A percentile compares a stretch with the other conserved stretches of the same genome.
Conservation (phyloP, 805 yeast species). For the Yamadazyma sp. region DNA sequence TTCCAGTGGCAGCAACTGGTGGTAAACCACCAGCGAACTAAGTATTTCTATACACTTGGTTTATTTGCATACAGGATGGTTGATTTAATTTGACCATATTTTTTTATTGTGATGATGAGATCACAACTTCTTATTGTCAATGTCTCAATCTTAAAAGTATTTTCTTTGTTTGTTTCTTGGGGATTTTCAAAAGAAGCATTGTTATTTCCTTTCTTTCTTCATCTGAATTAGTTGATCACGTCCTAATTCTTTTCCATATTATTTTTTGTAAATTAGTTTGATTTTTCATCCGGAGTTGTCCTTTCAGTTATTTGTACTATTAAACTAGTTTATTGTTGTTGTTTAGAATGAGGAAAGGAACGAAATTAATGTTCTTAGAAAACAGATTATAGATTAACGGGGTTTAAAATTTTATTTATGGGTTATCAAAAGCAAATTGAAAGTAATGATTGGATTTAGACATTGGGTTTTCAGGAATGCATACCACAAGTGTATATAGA, state of each 20-base stretch:
- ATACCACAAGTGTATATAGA: conserved; percentile 27
- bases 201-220: conserved; percentile 11
- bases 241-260: conserved; percentile 17
- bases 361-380: conserved; percentile 16
- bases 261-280: conserved; percentile 15
- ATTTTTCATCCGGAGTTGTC: conserved; percentile 12
- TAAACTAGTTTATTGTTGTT: conserved; percentile 11
- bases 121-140: conserved; percentile 11
- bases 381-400: conserved; percentile 14
- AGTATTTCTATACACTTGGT: conserved; percentile 10
- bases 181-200: conserved; percentile 5
- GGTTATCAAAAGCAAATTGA: conserved; percentile 13
- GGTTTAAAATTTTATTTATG: conserved; percentile 12
- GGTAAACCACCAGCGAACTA: conserved; percentile 25
- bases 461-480: conserved; percentile 32
- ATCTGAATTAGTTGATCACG: conserved; percentile 18
- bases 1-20: conserved; percentile 39
- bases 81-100: background rate
- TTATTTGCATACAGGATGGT: conserved; percentile 8
- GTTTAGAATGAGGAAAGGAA: conserved; percentile 10
- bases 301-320: conserved; percentile 9
- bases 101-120: conserved; percentile 1
- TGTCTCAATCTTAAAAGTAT: conserved; percentile 16
- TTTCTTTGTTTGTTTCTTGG: conserved; percentile 6
- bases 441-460: conserved; percentile 34